Evolutionary conservation across 2,329 filamentous ascomycete genomes (phyloP), one percentile per base, ranked within the genome.

Genomic region (Fusarium foetens): DNA sequence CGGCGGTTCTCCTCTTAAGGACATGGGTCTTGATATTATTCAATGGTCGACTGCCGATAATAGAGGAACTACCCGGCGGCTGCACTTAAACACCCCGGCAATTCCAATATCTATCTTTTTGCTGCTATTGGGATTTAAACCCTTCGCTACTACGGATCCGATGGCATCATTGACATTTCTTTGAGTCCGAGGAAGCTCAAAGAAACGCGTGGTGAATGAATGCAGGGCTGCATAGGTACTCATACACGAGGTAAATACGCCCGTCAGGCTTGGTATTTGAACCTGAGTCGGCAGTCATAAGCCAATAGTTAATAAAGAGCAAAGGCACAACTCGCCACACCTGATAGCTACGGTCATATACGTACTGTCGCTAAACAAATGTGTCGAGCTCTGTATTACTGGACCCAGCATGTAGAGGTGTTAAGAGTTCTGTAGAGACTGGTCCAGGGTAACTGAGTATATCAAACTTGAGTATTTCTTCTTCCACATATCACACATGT

Each of bases 1-100:
- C 8, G 19, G 49, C 33, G 45, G 39, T 52, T 60, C 49, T 51
- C 64, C 33, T 63, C 64, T 57, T 68, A 70, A 58, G 49, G 45
- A n/a, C 63, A 51, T 52, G 60, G 55, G 64, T 27, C 17, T 72
- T 42, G 17, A 48, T 53, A 52, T 67, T 31, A 39, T 62, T 41
- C 31, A 29, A 53, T 41, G 14, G 49, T 39, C 35, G 39, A 63
- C 38, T 68, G 39, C 65, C 42, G 65, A 36, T 39, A 43, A 36
- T 33, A 49, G 33, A 39, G 33, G 25, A 54, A 68, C 49, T 51
- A 45, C 17, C 48, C 42, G 48, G 63, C 21, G 23, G 25, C 35
- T 48, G n/a, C 17, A 58, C 13, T 23, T 21, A 13, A 25, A 33
- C 21, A 17, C 35, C 16, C n/a, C n/a, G 33, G 11, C 19, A 51